Base-by-base conservation (phyloP, 192 early-diverging fungal species). In the Fimicolochytrium jonesii region DNA sequence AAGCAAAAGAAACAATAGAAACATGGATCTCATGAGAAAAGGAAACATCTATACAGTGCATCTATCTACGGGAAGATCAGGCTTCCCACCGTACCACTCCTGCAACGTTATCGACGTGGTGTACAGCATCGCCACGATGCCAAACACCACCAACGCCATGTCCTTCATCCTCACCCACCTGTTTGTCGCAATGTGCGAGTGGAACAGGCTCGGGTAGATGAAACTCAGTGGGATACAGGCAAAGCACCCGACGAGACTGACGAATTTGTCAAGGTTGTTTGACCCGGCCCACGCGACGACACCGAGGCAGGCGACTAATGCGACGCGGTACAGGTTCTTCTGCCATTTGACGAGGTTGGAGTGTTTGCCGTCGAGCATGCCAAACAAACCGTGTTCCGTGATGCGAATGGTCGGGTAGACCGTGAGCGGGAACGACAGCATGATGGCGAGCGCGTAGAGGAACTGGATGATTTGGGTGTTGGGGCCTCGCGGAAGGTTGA, bases 381-480 rank as follows among this genome's bases (percentile, higher is more conserved):
- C 80, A 58, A 94, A 95, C n/a, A 95, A 42, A 17, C 82, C 91
- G 35, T 85, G 86, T 64, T 97, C 93, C 56, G 87, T 87, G 66
- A 98, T 98, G 56, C 91, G 87, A 59, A 95, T 92, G 6, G 91
- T 89, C 0, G 95, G 93, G 73, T 96, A 98, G 46, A 94, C 78
- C 45, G 89, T 89, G 35, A 98, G 75, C 1, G 95, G 95, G 46
- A 95, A 93, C 7, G 92, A 93, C 26, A 96, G 77, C 74, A 92
- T 85, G 61, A 98, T 98, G 22, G 95, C 93, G 45, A 96, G 72
- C 31, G 90, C 88, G 69, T 98, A 97, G 6, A 97, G 64, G 44
- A 82, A 77, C 70, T 97, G 92, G 39, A 97, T 77, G 33, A 75
- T 72, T 55, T 80, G 73, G 6, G 90, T 89, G 53, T 82, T 64